Conservation (phyloP, 2,329 filamentous ascomycete genomes). For the Aspergillus viridinutans region DNA sequence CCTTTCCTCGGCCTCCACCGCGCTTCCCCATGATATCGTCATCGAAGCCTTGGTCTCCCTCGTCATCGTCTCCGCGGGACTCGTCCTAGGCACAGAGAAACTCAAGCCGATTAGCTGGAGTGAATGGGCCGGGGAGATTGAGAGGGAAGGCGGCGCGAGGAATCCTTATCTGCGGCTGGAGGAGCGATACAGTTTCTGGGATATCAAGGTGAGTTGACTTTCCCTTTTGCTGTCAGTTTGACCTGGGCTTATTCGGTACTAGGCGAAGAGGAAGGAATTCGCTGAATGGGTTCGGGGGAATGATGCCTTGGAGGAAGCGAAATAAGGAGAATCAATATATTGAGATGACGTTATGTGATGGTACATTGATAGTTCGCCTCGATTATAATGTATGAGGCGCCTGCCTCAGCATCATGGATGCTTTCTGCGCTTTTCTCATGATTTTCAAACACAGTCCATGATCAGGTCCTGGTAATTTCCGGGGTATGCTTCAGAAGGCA, state of each 20-base stretch:
- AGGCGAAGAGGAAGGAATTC: conserved; percentile 70
- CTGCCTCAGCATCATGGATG: not conserved
- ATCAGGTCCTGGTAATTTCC: too few relatives aligned
- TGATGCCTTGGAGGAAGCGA: conserved; percentile 24
- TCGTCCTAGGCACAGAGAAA: conserved; percentile 72
- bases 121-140: conserved; percentile 67
- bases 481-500: not conserved
- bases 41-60: conserved; percentile 81
- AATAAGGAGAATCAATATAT: not conserved
- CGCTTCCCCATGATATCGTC: conserved; percentile 77
- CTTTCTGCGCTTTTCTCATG: not conserved
- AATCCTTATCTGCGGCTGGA: conserved; percentile 80
- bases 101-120: conserved; percentile 86
- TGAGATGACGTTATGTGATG: not conserved
- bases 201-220: conserved; percentile 64
- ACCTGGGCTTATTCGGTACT: not conserved
- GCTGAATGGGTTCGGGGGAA: conserved; percentile 61
- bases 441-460: not conserved
- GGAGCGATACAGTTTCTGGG: conserved; percentile 76
- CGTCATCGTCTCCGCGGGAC: conserved; percentile 72
- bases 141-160: conserved; percentile 62
- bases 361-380: not conserved
- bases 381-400: not conserved
- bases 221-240: not conserved
- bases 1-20: conserved; percentile 39